Evolutionary conservation across 2,329 filamentous ascomycete genomes (phyloP).

Genomic region (Alternaria angustiovoidea): DNA sequence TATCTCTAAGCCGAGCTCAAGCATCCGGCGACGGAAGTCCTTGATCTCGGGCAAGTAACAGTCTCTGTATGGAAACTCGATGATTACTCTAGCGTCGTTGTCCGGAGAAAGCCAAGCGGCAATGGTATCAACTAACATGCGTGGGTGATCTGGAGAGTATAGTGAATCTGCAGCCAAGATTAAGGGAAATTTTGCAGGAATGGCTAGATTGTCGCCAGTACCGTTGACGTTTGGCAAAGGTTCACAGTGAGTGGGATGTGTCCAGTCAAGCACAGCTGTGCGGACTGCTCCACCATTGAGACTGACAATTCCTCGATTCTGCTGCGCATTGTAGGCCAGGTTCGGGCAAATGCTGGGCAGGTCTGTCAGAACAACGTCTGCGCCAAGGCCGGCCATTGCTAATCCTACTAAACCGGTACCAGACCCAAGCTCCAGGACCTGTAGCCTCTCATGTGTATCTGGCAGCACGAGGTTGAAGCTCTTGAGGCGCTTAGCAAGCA

Average conservation of each 20-base stretch:
- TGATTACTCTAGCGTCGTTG: constrained; percentile 69
- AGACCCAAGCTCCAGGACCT: constrained; percentile 80
- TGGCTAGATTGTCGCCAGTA: constrained; percentile 12
- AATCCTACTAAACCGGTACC: constrained; percentile 92
- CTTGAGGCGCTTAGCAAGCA: constrained; percentile 76
- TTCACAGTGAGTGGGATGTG: constrained; percentile 61
- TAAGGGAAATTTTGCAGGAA: constrained; percentile 56
- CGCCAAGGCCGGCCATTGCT: constrained; percentile 76
- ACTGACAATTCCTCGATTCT: constrained; percentile 67
- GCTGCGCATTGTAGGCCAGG: constrained; percentile 73
- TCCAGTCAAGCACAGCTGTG: constrained; percentile 78
- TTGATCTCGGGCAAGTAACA: constrained; percentile 70
- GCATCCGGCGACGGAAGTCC: constrained; percentile 70
- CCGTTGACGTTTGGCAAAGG: constrained; percentile 18
- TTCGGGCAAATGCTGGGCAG: constrained; percentile 85
- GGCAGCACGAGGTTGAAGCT: constrained; percentile 34
- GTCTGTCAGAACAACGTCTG: constrained; percentile 78
- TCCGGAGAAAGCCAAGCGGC: constrained; percentile 69
- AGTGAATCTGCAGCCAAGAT: constrained; percentile 87
- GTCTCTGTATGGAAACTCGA: constrained; percentile 84
- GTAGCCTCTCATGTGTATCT: constrained; percentile 8
- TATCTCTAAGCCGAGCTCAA: constrained; percentile 59
- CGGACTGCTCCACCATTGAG: constrained; percentile 64
- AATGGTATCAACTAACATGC: constrained; percentile 75
- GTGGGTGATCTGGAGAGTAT: constrained; percentile 84